Conservation (phyloP, 495 filamentous ascomycete species). For the Acidomyces sp. region DNA sequence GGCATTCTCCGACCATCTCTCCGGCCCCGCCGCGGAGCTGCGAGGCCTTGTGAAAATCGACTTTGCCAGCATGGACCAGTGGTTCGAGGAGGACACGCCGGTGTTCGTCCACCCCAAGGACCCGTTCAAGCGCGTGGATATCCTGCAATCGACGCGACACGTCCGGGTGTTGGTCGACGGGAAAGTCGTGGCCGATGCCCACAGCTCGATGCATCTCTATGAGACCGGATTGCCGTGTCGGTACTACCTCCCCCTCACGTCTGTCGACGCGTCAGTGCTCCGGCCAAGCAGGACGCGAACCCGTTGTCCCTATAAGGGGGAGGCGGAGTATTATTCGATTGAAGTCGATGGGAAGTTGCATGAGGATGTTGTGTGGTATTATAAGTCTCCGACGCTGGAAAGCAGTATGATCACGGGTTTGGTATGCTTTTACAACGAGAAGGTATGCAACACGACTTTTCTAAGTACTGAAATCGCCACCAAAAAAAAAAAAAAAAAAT, state of each 20-base stretch:
- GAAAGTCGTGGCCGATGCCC: conserved; percentile 32
- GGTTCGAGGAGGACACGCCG: conserved; percentile 47
- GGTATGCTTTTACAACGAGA: conserved; percentile 46
- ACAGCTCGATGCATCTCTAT: conserved; percentile 31
- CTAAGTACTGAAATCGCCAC: no score
- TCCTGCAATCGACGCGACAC: conserved; percentile 35
- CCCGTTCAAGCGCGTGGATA: conserved; percentile 46
- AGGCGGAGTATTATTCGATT: conserved; percentile 40
- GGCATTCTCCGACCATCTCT: conserved; percentile 6
- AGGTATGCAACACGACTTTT: no score
- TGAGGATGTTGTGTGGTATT: conserved; percentile 44
- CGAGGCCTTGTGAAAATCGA: conserved; percentile 25
- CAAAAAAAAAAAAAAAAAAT: no score
- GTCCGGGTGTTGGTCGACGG: conserved; percentile 39
- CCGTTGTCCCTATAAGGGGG: conserved; percentile 45
- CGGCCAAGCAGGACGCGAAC: conserved; percentile 33
- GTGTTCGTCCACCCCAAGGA: conserved; percentile 49
- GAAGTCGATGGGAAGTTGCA: conserved; percentile 29
- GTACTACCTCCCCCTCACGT: conserved; percentile 40
- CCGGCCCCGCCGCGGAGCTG: conserved; percentile 14
- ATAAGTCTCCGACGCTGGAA: conserved; percentile 39
- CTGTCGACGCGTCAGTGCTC: conserved; percentile 30
- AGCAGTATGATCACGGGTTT: not conserved
- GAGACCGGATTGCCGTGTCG: conserved; percentile 40
- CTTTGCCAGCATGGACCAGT: conserved; percentile 29